A percentile compares a stretch with the other conserved stretches of the same genome.
Conservation (phyloP, 208 protist species). For the Trypanosoma caninum region DNA sequence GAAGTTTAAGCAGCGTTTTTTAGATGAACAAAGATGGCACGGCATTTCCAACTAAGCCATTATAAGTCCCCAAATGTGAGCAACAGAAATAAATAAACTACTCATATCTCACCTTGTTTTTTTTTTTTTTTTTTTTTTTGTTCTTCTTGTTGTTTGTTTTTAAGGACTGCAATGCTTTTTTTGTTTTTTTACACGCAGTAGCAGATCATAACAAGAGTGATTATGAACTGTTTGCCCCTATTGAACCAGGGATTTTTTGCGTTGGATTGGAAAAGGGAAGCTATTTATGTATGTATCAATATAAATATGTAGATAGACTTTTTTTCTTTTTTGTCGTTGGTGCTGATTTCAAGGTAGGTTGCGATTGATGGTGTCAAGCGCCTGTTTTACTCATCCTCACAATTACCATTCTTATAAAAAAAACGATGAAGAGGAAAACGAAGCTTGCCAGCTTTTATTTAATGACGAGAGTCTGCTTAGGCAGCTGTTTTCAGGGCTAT, state of each 20-base stretch:
- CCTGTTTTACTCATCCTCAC: too few species aligned
- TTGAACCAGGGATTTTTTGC: too few species aligned
- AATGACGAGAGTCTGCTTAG: slow-evolving; percentile 3
- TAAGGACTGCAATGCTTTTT: neutral
- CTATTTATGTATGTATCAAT: too few species aligned
- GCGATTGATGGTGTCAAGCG: too few species aligned
- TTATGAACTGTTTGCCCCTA: too few species aligned
- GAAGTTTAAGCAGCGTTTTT: slow-evolving; percentile 5
- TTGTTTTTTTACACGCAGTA: too few species aligned
- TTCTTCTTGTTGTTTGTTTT: slow-evolving; percentile 10
- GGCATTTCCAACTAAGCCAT: neutral
- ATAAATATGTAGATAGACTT: slow-evolving; percentile 19
- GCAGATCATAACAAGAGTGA: too few species aligned
- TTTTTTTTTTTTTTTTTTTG: slow-evolving; percentile 8
- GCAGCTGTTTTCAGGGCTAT: slow-evolving; percentile 25
- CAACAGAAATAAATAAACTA: neutral
- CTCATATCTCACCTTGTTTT: neutral
- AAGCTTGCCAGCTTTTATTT: slow-evolving; percentile 14
- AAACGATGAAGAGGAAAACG: neutral
- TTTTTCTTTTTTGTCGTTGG: slow-evolving; percentile 4
- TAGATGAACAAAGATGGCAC: slow-evolving; percentile 24
- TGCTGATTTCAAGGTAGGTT: neutral
- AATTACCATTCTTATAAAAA: too few species aligned
- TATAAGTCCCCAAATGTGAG: neutral
- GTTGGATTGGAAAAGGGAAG: too few species aligned